Evolutionary conservation across 805 yeast species (phyloP), one percentile per base, ranked within the genome.

Genomic region (Candida lessepsii): DNA sequence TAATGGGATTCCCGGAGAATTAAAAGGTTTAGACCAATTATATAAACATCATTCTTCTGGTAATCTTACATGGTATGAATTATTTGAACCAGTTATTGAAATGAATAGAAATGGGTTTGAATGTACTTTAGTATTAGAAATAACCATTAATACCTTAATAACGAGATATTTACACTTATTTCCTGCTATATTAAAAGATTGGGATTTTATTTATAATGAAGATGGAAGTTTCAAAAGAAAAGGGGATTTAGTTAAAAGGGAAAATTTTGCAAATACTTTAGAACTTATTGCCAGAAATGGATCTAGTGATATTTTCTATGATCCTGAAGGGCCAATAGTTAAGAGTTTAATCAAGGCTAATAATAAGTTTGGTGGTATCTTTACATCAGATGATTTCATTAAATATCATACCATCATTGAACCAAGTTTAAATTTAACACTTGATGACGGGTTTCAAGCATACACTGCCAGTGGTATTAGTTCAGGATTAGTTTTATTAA

Each of bases 1-100:
- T 0, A 79, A 81, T 8, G 98, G 80, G 1, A 78, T 85, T 14
- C 99, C 99, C 0, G 99, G 99, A 9, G 98, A 91, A 58, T 52
- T 91, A 35, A 81, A 80, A 44, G 99, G 97, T 0, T 65, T 89
- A n/a, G 78, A 83, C 51, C 75, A 70, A 30, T 64, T 91, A 28
- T 78, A 63, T 58, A 49, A 60, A 21, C 47, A 58, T 10, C 91
- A 81, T 52, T 89, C 93, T 0, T 80, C 88, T 3, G 95, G 95
- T 0, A 70, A 68, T 3, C 57, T 86, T 7, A 51, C 73, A 2
- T 91, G 98, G 97, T 56, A 56, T 17, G 80, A 86, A 15, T 67
- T 91, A 42, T 60, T 91, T 7, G 69, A 73, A 49, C 97, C 97
- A 0, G 93, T 90, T 1, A 78, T 81, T 1, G 71, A 80, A 4